Conservation (phyloP, 2,329 filamentous ascomycete species). For the Penicillium hesseltinei region DNA sequence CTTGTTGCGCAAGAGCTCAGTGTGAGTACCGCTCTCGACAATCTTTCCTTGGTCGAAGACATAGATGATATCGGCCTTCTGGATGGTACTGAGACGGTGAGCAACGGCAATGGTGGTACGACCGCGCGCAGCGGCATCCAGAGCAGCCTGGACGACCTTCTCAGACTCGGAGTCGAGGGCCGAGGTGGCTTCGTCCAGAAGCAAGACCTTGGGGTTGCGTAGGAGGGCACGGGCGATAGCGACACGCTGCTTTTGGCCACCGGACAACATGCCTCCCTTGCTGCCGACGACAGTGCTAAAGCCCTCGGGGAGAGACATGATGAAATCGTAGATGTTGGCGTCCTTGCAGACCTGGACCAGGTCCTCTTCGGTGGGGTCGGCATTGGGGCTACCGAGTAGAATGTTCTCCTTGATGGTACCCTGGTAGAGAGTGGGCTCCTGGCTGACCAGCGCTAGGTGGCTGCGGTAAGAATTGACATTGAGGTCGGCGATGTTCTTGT, state of each 20-base stretch:
- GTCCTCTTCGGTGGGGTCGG: constrained; percentile 67
- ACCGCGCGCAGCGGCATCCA: constrained; percentile 79
- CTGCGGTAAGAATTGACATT: constrained; percentile 85
- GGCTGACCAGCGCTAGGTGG: constrained; percentile 81
- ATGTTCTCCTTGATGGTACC: constrained; percentile 91
- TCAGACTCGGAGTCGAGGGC: constrained; percentile 52
- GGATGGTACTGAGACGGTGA: constrained; percentile 86
- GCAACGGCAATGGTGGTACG: constrained; percentile 93
- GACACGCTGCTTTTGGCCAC: constrained; percentile 92
- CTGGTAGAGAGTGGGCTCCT: constrained; percentile 93
- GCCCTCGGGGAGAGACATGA: constrained; percentile 79
- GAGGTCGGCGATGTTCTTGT: constrained; percentile 73
- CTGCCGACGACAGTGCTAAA: constrained; percentile 82
- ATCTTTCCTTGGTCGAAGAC: constrained; percentile 91
- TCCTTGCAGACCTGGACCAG: constrained; percentile 80
- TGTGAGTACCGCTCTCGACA: constrained; percentile 79
- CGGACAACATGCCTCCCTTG: constrained; percentile 81
- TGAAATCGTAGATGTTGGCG: constrained; percentile 91
- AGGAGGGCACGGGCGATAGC: constrained; percentile 89
- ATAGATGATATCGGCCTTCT: constrained; percentile 91
- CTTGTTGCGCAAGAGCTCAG: constrained; percentile 66
- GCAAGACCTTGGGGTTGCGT: constrained; percentile 82
- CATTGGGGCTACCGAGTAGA: constrained; percentile 68
- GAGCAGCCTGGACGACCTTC: constrained; percentile 62
- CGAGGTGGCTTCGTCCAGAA: constrained; percentile 73